Percentiles rank a stretch among this genome's conserved stretches.
Evolutionary conservation across 306 rosid genomes (phyloP).

Genomic region (Malus asiatica): DNA sequence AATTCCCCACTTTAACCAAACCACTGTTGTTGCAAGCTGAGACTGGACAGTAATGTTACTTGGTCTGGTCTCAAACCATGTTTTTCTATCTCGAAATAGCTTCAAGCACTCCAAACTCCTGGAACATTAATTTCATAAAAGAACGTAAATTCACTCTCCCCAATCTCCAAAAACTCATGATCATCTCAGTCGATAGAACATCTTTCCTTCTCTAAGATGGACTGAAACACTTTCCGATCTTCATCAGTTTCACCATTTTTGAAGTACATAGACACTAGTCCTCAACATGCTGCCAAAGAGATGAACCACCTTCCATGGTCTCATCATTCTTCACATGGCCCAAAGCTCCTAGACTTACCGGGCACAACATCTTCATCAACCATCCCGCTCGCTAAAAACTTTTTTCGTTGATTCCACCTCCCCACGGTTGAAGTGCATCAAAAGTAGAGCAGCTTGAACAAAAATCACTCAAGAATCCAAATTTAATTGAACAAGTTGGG

Average conservation of each 20-base stretch:
- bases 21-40: slow-evolving; percentile 30
- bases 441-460: slow-evolving; percentile 63
- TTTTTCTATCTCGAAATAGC: slow-evolving; percentile 42
- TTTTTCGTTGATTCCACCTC: slow-evolving; percentile 52
- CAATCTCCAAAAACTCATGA: slow-evolving; percentile 54
- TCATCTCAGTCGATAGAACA: slow-evolving; percentile 86
- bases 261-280: slow-evolving; percentile 66
- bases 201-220: slow-evolving; percentile 51
- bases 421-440: slow-evolving; percentile 58
- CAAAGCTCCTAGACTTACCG: slow-evolving; percentile 66
- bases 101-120: slow-evolving; percentile 50
- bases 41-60: slow-evolving; percentile 58
- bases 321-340: slow-evolving; percentile 51
- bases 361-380: slow-evolving; percentile 52
- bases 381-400: slow-evolving; percentile 37
- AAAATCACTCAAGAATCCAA: slow-evolving; percentile 51
- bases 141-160: slow-evolving; percentile 41
- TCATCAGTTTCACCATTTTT: slow-evolving; percentile 47
- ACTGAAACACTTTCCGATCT: slow-evolving; percentile 43
- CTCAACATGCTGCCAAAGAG: slow-evolving; percentile 38
- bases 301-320: slow-evolving; percentile 29
- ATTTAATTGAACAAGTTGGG: slow-evolving; percentile 55
- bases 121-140: slow-evolving; percentile 44
- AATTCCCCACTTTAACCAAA: no score
- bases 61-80: slow-evolving; percentile 59